These are phyloP conservation scores for Wolfiporia cocos DNA, from an alignment of 1,284 basidiomycete species.

Conservation along the genomic window DNA sequence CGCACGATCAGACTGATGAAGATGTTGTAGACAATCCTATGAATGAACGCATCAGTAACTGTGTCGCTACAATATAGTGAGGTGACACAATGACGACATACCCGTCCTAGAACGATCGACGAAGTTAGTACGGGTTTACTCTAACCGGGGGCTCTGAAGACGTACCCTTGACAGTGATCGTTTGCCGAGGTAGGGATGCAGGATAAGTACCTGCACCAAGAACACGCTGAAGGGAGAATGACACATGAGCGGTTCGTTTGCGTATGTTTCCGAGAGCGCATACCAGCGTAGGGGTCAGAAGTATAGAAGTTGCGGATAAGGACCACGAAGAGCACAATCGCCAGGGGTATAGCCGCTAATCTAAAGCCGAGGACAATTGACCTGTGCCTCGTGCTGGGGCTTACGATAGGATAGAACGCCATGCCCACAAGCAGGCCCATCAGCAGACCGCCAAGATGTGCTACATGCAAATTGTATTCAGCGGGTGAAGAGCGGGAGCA, in stretches of 20 bases:
- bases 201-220: slow-evolving; percentile 86
- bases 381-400: slow-evolving; percentile 66
- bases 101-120: no score
- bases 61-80: no score
- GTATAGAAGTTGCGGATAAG: slow-evolving; percentile 89
- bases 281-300: slow-evolving; percentile 74
- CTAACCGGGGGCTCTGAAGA: no score
- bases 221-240: slow-evolving; percentile 79
- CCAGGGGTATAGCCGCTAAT: slow-evolving; percentile 66
- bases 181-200: slow-evolving; percentile 80
- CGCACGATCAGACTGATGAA: slow-evolving; percentile 1
- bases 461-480: slow-evolving; percentile 28
- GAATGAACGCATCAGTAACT: not conserved
- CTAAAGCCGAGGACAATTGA: slow-evolving; percentile 74
- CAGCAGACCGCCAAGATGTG: slow-evolving; percentile 73
- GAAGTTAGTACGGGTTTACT: no score
- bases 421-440: slow-evolving; percentile 83
- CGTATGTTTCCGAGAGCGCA: slow-evolving; percentile 18
- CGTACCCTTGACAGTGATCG: slow-evolving; percentile 69
- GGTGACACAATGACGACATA: slow-evolving; percentile 1
- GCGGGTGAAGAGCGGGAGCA: not conserved
- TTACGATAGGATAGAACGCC: slow-evolving; percentile 88
- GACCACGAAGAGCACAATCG: slow-evolving; percentile 78
- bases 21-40: slow-evolving; percentile 1
- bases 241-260: no score